Evolutionary conservation across 306 rosid species (phyloP).

Genomic region (Cucurbita maxima): DNA sequence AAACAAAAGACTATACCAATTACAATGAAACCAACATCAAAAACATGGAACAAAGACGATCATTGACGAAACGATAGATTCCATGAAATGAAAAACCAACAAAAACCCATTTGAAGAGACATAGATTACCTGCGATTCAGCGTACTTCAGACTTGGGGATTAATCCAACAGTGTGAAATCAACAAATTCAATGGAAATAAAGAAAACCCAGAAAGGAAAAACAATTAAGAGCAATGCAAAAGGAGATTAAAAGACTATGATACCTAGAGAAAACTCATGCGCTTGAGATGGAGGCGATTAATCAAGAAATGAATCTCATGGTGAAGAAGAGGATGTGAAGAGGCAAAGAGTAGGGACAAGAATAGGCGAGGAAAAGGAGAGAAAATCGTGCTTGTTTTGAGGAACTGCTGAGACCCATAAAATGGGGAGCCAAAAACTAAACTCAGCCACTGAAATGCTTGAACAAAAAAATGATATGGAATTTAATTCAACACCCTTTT

Average conservation of each 20-base stretch:
- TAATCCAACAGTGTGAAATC: constrained; percentile 12
- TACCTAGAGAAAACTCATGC: constrained; percentile 28
- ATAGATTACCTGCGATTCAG: background rate
- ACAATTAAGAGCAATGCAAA: background rate
- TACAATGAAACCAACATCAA: background rate
- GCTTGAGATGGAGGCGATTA: constrained; percentile 1
- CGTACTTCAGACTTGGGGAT: constrained; percentile 8
- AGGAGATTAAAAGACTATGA: constrained; percentile 8
- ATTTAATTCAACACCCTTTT: background rate
- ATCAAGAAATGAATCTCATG: constrained; percentile 10
- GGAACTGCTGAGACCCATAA: constrained; percentile 61
- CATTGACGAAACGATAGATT: background rate
- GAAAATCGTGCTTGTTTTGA: constrained; percentile 43
- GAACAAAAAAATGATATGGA: background rate
- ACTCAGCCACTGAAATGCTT: background rate
- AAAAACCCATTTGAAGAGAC: constrained; percentile 10
- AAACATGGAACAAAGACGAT: background rate
- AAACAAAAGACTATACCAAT: background rate
- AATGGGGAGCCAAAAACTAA: background rate
- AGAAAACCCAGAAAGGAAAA: constrained; percentile 11
- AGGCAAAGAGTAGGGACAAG: constrained; percentile 5
- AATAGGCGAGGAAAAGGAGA: constrained; percentile 26
- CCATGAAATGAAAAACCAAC: background rate
- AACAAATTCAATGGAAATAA: background rate
- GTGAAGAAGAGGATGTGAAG: background rate